These are phyloP conservation scores for Entomortierella beljakovae DNA, from an alignment of 192 early-diverging fungal species.

Conservation along the genomic window DNA sequence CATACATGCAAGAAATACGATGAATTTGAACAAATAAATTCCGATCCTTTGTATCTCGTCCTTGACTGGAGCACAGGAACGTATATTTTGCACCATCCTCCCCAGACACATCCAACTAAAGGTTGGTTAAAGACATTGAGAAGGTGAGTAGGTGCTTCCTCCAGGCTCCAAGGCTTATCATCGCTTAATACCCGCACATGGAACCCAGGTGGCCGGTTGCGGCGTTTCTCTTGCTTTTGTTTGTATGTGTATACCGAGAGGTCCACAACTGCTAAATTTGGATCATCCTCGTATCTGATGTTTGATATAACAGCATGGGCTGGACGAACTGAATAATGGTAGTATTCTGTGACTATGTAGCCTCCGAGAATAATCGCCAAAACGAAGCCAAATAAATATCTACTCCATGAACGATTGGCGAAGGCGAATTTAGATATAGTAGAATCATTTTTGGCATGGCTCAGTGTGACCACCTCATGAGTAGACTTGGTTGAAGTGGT, in stretches of 20 bases:
- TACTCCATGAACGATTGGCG: slow-evolving; percentile 4
- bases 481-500: background rate
- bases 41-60: background rate
- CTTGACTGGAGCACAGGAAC: background rate
- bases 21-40: slow-evolving; percentile 8
- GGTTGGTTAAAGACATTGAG: slow-evolving; percentile 18
- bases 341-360: background rate
- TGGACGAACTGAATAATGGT: background rate
- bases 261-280: slow-evolving; percentile 4
- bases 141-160: slow-evolving; percentile 14
- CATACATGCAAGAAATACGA: slow-evolving; percentile 40
- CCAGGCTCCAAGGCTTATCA: slow-evolving; percentile 17
- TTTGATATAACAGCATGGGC: slow-evolving; percentile 16
- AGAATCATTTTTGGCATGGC: background rate
- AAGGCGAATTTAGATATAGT: background rate
- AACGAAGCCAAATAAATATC: slow-evolving; percentile 3
- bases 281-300: slow-evolving; percentile 13
- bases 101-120: slow-evolving; percentile 10
- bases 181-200: slow-evolving; percentile 24
- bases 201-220: slow-evolving; percentile 14
- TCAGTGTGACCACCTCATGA: background rate
- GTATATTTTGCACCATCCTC: slow-evolving; percentile 23
- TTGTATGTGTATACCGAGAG: slow-evolving; percentile 15
- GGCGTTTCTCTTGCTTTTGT: slow-evolving; percentile 5
- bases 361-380: slow-evolving; percentile 12